phyloP scores from a whole-genome alignment of 164 flowering plant species.

The Dillenia suffruticosa region DNA sequence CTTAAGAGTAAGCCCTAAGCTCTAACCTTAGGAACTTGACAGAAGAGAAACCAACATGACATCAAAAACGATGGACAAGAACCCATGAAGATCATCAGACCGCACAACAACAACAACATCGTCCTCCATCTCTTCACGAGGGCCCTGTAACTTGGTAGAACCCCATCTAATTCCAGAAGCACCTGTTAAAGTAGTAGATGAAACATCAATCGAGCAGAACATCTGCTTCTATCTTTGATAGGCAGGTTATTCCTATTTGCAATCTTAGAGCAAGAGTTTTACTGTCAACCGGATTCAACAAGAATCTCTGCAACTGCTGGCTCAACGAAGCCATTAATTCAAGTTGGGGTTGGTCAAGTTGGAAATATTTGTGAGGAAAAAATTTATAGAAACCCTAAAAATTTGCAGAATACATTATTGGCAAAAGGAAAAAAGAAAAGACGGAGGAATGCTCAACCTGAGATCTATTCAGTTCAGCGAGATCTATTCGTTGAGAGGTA shows the following conservation, averaged over 20 bases:
- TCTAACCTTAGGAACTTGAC: conserved; percentile 71
- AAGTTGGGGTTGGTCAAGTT: too few relatives aligned
- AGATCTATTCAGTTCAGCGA: too few relatives aligned
- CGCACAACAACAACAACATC: conserved; percentile 53
- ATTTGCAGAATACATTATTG: too few relatives aligned
- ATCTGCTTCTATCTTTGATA: conserved; percentile 14
- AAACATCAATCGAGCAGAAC: conserved; percentile 62
- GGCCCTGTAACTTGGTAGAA: conserved; percentile 56
- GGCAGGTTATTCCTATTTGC: conserved; percentile 4
- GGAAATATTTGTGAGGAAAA: background rate
- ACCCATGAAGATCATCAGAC: conserved; percentile 56
- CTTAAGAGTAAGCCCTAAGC: background rate
- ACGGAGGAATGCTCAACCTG: too few relatives aligned
- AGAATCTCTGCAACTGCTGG: conserved; percentile 57
- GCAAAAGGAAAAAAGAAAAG: too few relatives aligned
- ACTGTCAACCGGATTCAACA: conserved; percentile 25
- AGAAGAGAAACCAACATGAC: conserved; percentile 86
- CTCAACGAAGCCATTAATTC: conserved; percentile 59
- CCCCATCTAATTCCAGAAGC: conserved; percentile 74
- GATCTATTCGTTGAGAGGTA: too few relatives aligned
- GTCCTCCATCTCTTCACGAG: conserved; percentile 93
- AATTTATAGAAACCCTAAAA: too few relatives aligned
- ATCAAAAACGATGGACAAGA: conserved; percentile 79
- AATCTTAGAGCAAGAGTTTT: conserved; percentile 10
- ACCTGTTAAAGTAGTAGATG: conserved; percentile 45